phyloP scores from a whole-genome alignment of 176 grass and related monocot genomes.

The Aegilops longissima region DNA sequence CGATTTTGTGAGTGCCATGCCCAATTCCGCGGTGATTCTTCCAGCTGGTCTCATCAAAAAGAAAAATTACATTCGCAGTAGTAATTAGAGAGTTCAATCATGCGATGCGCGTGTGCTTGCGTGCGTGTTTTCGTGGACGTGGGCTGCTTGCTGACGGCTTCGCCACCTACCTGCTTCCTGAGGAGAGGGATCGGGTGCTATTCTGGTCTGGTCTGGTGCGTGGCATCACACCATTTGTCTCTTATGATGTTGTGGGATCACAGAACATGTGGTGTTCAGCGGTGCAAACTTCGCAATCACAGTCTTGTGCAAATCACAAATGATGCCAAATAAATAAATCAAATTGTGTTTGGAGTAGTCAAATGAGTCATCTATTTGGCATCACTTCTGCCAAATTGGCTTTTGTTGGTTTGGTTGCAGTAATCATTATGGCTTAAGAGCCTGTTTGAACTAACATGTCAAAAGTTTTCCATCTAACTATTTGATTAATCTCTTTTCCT shows the following conservation, averaged over 20 bases:
- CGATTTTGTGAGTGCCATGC: neutral
- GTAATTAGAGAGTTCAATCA: constrained; percentile 26
- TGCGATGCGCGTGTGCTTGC: constrained; percentile 27
- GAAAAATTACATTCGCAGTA: neutral
- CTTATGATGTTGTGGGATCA: neutral
- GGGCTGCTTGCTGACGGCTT: constrained; percentile 24
- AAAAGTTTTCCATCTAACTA: neutral
- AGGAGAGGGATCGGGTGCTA: neutral
- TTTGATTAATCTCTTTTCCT: neutral
- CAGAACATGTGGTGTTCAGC: neutral
- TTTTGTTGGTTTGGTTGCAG: neutral
- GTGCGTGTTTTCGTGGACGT: constrained; percentile 9
- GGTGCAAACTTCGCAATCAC: no score
- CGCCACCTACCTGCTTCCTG: neutral
- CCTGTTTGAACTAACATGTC: neutral
- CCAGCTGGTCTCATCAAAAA: neutral
- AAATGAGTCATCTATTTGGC: neutral
- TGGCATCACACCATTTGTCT: neutral
- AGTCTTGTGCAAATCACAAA: neutral
- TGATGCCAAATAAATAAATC: neutral
- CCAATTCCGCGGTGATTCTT: neutral
- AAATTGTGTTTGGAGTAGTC: neutral
- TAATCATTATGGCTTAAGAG: neutral
- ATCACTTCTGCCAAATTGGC: neutral
- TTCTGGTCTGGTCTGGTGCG: neutral